These are phyloP conservation scores for Quercus rubra DNA, from an alignment of 306 rosid genomes.

Conservation along the genomic window DNA sequence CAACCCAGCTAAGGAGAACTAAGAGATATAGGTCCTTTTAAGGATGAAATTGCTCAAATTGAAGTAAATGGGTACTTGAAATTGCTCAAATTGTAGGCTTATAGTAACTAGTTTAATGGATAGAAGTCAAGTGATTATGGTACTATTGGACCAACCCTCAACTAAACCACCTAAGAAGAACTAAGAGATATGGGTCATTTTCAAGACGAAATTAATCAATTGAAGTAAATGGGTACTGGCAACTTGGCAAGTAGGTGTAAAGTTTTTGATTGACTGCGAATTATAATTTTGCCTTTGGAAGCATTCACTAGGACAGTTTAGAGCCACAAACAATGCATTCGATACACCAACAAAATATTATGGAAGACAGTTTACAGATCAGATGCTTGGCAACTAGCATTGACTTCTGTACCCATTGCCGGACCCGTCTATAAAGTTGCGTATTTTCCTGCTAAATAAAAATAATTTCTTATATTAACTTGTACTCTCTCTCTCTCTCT, in stretches of 20 bases:
- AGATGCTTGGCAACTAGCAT: constrained; percentile 18
- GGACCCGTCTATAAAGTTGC: constrained; percentile 5
- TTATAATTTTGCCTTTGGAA: neutral
- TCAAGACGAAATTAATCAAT: too few relatives aligned
- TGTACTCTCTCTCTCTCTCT: too few relatives aligned
- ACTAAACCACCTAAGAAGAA: neutral
- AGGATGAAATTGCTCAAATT: too few relatives aligned
- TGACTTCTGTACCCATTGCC: constrained; percentile 30
- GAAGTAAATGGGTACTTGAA: too few relatives aligned
- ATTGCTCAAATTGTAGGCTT: neutral
- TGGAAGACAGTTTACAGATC: constrained; percentile 33
- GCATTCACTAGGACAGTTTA: neutral
- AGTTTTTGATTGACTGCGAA: neutral
- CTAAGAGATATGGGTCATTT: too few relatives aligned
- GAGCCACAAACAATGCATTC: constrained; percentile 19
- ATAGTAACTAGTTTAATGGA: constrained; percentile 2
- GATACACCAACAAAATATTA: constrained; percentile 27
- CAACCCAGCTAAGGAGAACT: too few relatives aligned
- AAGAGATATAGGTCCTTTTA: too few relatives aligned
- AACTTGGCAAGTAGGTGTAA: neutral
- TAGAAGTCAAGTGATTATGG: constrained; percentile 14
- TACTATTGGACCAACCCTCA: neutral
- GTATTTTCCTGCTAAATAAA: too few relatives aligned
- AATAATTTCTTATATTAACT: too few relatives aligned
- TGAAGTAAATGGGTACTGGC: too few relatives aligned